Evolutionary conservation across 2,329 filamentous ascomycete genomes (phyloP), one percentile per base, ranked within the genome.

Genomic region (Erysiphe neolycopersici): DNA sequence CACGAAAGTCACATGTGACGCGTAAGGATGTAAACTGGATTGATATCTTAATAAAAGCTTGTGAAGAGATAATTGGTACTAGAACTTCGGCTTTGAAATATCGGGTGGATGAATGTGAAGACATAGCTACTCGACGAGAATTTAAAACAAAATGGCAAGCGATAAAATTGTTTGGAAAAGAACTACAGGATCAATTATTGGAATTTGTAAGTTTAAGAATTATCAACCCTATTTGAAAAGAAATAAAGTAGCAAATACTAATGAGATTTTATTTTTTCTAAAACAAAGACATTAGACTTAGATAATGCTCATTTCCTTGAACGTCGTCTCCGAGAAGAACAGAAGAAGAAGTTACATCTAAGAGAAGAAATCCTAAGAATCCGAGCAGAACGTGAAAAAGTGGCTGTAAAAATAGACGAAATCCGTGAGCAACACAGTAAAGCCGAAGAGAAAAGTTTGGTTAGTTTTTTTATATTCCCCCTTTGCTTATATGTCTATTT

Each of bases 331-430:
- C 64, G 66, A 13, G 62, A 68, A 9, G 65, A 67, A 10, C 68
- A 74, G 45, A 69, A 64, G 47, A 66, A 72, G 51, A 75, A 61
- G 53, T 55, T 73, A 3, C 54, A 59, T 0, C 56, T 77, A 16
- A 65, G 73, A 38, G 66, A 72, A 12, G 69, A 74, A 30, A 71
- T 78, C n/a, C 53, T 76, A 26, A 63, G 64, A 1, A 62, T 76
- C 45, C 65, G 69, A 39, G 61, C 62, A 18, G 72, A 77, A 57
- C 62, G 71, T 43, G 71, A 76, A 50, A 66, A 76, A 49, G 66
- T 77, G 8, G 70, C 67, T 5, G 56, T 77, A 16, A 66, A 65
- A 37, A 75, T 73, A 63, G 73, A 78, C 48, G 69, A 69, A 8
- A 61, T 76, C n/a, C 62, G 73, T 38, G 64, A 65, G 32, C 67